Evolutionary conservation across 176 grass and related monocot species (phyloP).

Genomic region (Canna indica): DNA sequence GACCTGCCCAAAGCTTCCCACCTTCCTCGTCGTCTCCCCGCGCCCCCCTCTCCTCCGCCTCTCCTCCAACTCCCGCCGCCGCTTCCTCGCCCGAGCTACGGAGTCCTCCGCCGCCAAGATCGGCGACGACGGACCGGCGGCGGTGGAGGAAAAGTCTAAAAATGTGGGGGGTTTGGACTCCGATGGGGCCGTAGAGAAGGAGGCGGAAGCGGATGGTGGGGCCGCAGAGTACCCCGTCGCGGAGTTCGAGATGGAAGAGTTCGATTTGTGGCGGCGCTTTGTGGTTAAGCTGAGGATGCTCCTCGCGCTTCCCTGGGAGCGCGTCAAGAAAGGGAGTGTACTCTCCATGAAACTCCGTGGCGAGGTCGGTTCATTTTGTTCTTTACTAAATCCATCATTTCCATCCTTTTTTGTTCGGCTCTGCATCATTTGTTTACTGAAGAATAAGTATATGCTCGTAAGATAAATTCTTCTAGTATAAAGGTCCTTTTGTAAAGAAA

Average conservation of each 20-base stretch:
- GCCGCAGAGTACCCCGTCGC: constrained; percentile 25
- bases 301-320: constrained; percentile 67
- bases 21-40: background rate
- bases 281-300: constrained; percentile 40
- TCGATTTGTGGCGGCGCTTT: constrained; percentile 35
- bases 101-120: background rate
- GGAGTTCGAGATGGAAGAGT: constrained; percentile 70
- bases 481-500: no score
- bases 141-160: background rate
- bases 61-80: background rate
- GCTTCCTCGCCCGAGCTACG: background rate
- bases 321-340: constrained; percentile 75
- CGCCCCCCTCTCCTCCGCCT: background rate
- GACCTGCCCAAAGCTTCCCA: background rate
- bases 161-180: background rate
- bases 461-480: no score
- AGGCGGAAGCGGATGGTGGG: background rate
- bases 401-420: background rate
- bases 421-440: background rate
- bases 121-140: background rate
- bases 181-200: background rate
- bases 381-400: background rate
- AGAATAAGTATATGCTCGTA: background rate
- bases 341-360: constrained; percentile 81
- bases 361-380: constrained; percentile 25